Evolutionary conservation across 1,139 yeast genomes (phyloP).

Genomic region (Yamadazyma pseudoaaseri): DNA sequence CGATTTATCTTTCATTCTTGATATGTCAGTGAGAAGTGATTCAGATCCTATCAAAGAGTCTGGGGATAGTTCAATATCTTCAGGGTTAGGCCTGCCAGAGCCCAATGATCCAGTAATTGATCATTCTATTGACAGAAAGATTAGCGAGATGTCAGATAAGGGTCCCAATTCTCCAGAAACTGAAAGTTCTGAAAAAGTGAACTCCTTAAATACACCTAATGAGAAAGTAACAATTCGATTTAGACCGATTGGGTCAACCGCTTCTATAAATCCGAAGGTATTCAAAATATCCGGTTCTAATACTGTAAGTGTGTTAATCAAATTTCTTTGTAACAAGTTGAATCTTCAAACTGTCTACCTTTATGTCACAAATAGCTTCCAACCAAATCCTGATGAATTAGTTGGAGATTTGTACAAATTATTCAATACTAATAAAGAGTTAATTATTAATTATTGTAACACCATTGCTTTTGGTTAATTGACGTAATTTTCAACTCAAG

Average conservation of each 20-base stretch:
- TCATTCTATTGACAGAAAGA: no score
- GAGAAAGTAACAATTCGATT: slow-evolving; percentile 46
- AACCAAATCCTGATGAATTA: slow-evolving; percentile 59
- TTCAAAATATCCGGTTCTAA: slow-evolving; percentile 50
- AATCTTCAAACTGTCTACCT: slow-evolving; percentile 26
- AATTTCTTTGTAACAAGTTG: slow-evolving; percentile 44
- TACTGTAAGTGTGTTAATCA: slow-evolving; percentile 34
- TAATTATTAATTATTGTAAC: slow-evolving; percentile 54
- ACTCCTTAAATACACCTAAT: no score
- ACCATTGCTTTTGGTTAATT: slow-evolving; percentile 57
- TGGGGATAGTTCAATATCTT: no score
- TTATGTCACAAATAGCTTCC: slow-evolving; percentile 60
- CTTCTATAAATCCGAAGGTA: slow-evolving; percentile 46
- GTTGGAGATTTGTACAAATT: slow-evolving; percentile 45
- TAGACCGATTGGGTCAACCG: slow-evolving; percentile 59
- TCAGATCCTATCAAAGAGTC: no score
- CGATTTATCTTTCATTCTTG: no score
- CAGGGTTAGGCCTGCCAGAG: no score
- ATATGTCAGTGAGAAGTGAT: no score
- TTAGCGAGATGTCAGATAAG: no score
- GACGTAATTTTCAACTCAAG: no score
- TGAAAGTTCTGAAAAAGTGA: no score
- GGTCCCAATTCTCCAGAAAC: no score
- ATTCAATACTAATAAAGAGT: slow-evolving; percentile 49
- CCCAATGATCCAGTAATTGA: no score